Evolutionary conservation across 2,329 filamentous ascomycete species (phyloP).

Genomic region (Fusarium sp.): DNA sequence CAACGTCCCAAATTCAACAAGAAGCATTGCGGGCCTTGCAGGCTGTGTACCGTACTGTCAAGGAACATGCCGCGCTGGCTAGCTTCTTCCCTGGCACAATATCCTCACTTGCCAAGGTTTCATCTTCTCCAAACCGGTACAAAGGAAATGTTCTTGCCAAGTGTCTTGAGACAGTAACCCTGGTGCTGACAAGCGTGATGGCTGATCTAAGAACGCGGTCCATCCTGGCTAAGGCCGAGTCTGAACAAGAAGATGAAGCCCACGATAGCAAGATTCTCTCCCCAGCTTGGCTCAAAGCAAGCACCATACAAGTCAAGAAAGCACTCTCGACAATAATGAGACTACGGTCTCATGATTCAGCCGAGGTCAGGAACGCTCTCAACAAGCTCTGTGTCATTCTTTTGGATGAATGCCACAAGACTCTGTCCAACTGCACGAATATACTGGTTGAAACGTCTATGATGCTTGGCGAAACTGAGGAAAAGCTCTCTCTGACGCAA

Average conservation of each 20-base stretch:
- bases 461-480: slow-evolving; percentile 68
- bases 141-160: slow-evolving; percentile 70
- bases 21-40: slow-evolving; percentile 74
- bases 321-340: slow-evolving; percentile 82
- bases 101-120: slow-evolving; percentile 79
- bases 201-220: slow-evolving; percentile 66
- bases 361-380: slow-evolving; percentile 75
- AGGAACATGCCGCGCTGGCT: slow-evolving; percentile 78
- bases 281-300: slow-evolving; percentile 80
- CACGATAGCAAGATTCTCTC: slow-evolving; percentile 55
- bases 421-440: slow-evolving; percentile 73
- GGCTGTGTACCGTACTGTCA: slow-evolving; percentile 71
- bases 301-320: slow-evolving; percentile 81
- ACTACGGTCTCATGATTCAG: slow-evolving; percentile 75
- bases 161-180: slow-evolving; percentile 68
- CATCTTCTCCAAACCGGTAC: slow-evolving; percentile 73
- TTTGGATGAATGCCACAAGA: slow-evolving; percentile 80
- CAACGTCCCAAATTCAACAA: slow-evolving; percentile 74
- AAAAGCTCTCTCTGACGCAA: slow-evolving; percentile 51
- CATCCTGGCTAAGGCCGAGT: slow-evolving; percentile 54
- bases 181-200: slow-evolving; percentile 65
- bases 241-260: slow-evolving; percentile 37
- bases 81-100: slow-evolving; percentile 90
- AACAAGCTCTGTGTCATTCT: slow-evolving; percentile 77
- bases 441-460: slow-evolving; percentile 87